Conservation (phyloP, 2,329 filamentous ascomycete genomes). For the Colletotrichum navitas region DNA sequence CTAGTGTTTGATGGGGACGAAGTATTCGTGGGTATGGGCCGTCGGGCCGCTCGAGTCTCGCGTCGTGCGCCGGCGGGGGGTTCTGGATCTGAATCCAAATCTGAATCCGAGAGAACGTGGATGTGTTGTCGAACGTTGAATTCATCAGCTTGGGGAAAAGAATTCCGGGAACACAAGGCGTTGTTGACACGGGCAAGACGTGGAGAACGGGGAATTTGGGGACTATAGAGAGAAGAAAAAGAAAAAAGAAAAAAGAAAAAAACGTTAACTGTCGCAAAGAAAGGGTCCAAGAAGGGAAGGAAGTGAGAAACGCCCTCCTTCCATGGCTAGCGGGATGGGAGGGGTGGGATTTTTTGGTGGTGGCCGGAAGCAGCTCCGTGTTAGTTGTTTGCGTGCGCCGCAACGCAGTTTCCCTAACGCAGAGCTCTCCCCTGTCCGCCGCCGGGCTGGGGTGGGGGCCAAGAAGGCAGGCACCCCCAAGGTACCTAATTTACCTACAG, state of each 20-base stretch:
- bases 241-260: background rate
- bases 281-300: background rate
- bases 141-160: slow-evolving; percentile 21
- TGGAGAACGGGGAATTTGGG: slow-evolving; percentile 31
- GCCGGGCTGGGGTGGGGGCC: background rate
- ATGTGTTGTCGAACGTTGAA: slow-evolving; percentile 29
- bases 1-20: background rate
- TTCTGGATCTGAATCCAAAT: background rate
- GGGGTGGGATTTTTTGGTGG: background rate
- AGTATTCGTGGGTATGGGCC: background rate
- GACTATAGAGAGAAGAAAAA: background rate
- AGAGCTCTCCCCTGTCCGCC: background rate
- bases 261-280: background rate
- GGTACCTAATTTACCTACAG: too few relatives aligned
- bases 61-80: background rate
- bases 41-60: background rate
- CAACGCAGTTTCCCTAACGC: background rate
- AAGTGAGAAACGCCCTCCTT: background rate
- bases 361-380: slow-evolving; percentile 28
- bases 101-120: background rate
- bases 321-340: slow-evolving; percentile 2
- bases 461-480: background rate
- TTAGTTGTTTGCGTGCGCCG: slow-evolving; percentile 10
- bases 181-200: slow-evolving; percentile 6
- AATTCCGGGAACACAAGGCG: slow-evolving; percentile 7